Percentiles rank a stretch among this genome's conserved stretches.
These are phyloP conservation scores for Fonsecaea pedrosoi DNA, from an alignment of 2,329 filamentous ascomycete species.

Conservation along the genomic window DNA sequence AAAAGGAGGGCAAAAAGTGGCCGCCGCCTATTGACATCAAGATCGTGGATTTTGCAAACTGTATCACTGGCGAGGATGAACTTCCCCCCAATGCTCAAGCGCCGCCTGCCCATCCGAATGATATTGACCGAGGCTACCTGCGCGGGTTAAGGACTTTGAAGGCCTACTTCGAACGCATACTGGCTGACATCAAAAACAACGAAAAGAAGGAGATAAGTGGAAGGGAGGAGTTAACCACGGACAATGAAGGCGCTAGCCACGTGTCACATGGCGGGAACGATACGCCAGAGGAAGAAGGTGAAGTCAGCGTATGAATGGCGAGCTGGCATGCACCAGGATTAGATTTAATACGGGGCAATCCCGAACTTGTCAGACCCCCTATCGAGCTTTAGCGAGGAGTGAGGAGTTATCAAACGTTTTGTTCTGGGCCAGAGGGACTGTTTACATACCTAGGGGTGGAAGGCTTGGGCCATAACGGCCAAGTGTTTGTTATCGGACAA, in stretches of 20 bases:
- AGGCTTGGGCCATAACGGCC: not conserved
- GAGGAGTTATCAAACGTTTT: constrained; percentile 23
- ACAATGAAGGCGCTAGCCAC: constrained; percentile 22
- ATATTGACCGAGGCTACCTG: constrained; percentile 87
- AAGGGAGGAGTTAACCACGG: constrained; percentile 46
- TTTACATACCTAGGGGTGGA: not conserved
- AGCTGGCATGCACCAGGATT: constrained; percentile 12
- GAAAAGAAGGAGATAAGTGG: constrained; percentile 52
- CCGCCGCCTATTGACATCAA: constrained; percentile 79
- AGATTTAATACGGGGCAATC: constrained; percentile 32
- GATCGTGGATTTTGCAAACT: constrained; percentile 98
- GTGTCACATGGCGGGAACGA: constrained; percentile 20
- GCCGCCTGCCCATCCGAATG: constrained; percentile 78
- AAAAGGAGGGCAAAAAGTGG: constrained; percentile 41
- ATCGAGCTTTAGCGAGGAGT: constrained; percentile 34
- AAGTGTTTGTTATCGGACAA: not conserved
- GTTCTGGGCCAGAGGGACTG: not conserved
- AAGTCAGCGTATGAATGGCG: constrained; percentile 34
- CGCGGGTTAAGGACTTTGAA: constrained; percentile 79
- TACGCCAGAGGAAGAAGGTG: constrained; percentile 32
- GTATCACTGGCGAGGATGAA: constrained; percentile 82
- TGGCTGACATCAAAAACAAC: constrained; percentile 70
- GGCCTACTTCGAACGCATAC: constrained; percentile 85
- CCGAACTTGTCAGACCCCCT: constrained; percentile 14
- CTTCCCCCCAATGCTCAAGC: constrained; percentile 67